phyloP scores from a whole-genome alignment of 257 asterid species.

The Solanum chiquidenum region DNA sequence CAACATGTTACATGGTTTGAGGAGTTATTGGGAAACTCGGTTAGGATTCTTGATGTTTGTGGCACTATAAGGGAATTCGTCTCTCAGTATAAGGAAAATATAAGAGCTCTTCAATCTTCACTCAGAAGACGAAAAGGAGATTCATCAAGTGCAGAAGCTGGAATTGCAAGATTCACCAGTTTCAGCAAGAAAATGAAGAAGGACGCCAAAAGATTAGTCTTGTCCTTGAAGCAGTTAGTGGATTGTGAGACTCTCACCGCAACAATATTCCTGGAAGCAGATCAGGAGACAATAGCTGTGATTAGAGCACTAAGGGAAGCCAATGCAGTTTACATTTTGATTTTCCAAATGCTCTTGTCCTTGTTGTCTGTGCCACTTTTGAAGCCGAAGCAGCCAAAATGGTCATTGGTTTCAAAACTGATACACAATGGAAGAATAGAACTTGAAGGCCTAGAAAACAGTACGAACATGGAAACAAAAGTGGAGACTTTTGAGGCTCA shows the following conservation, averaged over 20 bases:
- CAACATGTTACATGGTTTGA: conserved; percentile 7
- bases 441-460: conserved; percentile 4
- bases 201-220: conserved; percentile 3
- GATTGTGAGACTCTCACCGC: conserved; percentile 2
- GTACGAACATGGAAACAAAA: background rate
- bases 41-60: conserved; percentile 13
- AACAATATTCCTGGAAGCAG: conserved; percentile 6
- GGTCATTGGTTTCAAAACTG: conserved; percentile 23
- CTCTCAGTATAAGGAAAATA: conserved; percentile 6
- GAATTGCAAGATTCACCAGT: background rate
- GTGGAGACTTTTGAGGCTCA: conserved; percentile 11
- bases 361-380: conserved; percentile 15
- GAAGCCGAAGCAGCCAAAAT: conserved; percentile 14
- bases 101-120: conserved; percentile 12
- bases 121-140: conserved; percentile 20
- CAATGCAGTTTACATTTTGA: conserved; percentile 2
- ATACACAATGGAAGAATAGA: conserved; percentile 6
- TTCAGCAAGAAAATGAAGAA: conserved; percentile 13
- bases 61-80: conserved; percentile 6
- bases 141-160: background rate
- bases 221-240: background rate
- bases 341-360: conserved; percentile 6
- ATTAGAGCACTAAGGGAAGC: conserved; percentile 20
- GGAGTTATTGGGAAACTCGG: conserved; percentile 10
- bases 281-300: conserved; percentile 14